Evolutionary conservation across 805 yeast species (phyloP).

Genomic region (Kluyveromyces siamensis): DNA sequence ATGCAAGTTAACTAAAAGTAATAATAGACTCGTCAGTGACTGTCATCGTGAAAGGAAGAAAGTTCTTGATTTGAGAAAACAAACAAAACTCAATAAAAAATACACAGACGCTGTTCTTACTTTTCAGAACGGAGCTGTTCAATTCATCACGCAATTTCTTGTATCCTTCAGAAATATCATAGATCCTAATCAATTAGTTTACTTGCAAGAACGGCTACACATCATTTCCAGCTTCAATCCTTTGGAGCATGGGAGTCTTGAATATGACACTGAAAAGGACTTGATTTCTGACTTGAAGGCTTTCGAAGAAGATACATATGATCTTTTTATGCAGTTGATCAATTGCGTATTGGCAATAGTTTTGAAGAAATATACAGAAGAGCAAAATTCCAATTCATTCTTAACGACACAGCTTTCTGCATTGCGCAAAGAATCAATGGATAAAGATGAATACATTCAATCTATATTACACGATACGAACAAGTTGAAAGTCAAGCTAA

Average conservation of each 20-base stretch:
- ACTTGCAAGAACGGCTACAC: conserved; percentile 10
- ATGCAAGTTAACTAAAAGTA: conserved; percentile 1
- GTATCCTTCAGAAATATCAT: conserved; percentile 16
- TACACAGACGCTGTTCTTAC: conserved; percentile 14
- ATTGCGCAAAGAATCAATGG: conserved; percentile 10
- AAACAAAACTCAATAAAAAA: conserved; percentile 8
- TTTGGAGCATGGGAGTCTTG: neutral
- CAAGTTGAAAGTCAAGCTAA: neutral
- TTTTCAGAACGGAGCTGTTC: conserved; percentile 17
- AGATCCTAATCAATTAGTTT: conserved; percentile 10
- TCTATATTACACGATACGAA: conserved; percentile 5
- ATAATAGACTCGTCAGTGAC: conserved; percentile 11
- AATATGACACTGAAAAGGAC: conserved; percentile 3
- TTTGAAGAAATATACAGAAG: conserved; percentile 15
- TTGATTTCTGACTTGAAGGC: conserved; percentile 4
- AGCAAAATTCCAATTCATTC: conserved; percentile 17
- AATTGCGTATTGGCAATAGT: conserved; percentile 15
- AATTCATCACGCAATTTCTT: conserved; percentile 23
- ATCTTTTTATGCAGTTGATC: conserved; percentile 16
- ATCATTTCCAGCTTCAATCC: conserved; percentile 3
- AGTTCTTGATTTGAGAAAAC: conserved; percentile 17
- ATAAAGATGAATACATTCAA: conserved; percentile 7
- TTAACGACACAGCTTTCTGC: conserved; percentile 15
- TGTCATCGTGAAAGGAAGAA: conserved; percentile 20
- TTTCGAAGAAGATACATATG: conserved; percentile 5